Percentiles rank a stretch among this genome's conserved stretches.
Evolutionary conservation across 768 basidiomycete genomes (phyloP).

Genomic region (Russula vinacea): DNA sequence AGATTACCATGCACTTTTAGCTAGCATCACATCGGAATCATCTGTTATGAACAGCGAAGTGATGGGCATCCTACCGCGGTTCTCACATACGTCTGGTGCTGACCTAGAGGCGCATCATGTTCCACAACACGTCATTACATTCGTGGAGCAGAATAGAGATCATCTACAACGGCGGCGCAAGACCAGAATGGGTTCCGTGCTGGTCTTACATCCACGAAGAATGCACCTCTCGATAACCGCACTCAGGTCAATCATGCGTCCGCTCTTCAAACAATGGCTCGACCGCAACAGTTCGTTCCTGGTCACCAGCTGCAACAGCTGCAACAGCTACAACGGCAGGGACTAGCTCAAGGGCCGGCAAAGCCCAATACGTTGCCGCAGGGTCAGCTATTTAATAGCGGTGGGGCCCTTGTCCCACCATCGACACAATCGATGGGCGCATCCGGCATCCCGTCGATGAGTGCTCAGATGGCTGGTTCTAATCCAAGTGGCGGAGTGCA

Average conservation of each 20-base stretch:
- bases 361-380: constrained; percentile 9
- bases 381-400: neutral
- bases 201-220: constrained; percentile 20
- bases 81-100: constrained; percentile 23
- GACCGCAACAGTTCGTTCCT: constrained; percentile 7
- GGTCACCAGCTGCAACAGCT: constrained; percentile 5
- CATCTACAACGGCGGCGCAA: constrained; percentile 19
- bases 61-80: constrained; percentile 27
- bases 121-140: constrained; percentile 16
- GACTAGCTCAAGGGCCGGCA: neutral
- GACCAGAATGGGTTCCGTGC: constrained; percentile 26
- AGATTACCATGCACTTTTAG: constrained; percentile 22
- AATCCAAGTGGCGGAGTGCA: constrained; percentile 9
- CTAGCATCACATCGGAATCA: constrained; percentile 6
- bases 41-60: neutral
- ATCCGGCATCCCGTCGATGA: constrained; percentile 10
- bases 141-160: constrained; percentile 23
- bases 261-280: neutral
- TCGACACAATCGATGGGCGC: constrained; percentile 11
- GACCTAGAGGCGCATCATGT: constrained; percentile 22
- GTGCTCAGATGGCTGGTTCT: neutral
- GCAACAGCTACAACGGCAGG: constrained; percentile 14
- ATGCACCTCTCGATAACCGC: constrained; percentile 12
- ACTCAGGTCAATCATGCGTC: constrained; percentile 15
- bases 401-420: constrained; percentile 2